These are phyloP conservation scores for Andrographis paniculata DNA, from an alignment of 305 asterid species.

Conservation along the genomic window DNA sequence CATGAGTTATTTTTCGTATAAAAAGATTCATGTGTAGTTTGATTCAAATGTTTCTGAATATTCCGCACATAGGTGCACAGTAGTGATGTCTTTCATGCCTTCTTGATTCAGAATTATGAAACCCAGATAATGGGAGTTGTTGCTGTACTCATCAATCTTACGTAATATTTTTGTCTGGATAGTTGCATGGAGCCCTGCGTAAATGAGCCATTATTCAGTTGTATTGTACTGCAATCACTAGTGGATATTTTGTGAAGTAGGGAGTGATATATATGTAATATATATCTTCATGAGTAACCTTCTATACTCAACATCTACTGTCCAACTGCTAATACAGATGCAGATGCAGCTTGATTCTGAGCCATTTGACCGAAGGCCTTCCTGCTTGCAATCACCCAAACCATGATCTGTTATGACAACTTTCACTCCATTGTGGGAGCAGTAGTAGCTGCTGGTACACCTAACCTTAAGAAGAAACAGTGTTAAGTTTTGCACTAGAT, in stretches of 20 bases:
- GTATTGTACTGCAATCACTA: not conserved
- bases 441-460: constrained; percentile 51
- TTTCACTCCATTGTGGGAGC: constrained; percentile 63
- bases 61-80: constrained; percentile 86
- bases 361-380: constrained; percentile 66
- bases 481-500: not conserved
- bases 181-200: constrained; percentile 76
- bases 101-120: constrained; percentile 75
- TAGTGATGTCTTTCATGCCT: constrained; percentile 65
- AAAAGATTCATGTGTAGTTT: not conserved
- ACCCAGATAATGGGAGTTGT: constrained; percentile 61
- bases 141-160: constrained; percentile 65
- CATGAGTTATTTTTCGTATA: not conserved
- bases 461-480: constrained; percentile 43
- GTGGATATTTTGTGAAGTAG: not conserved
- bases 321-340: constrained; percentile 50
- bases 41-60: not conserved
- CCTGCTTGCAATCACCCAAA: constrained; percentile 61
- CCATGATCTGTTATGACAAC: constrained; percentile 72
- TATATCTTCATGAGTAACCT: no score
- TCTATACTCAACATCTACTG: constrained; percentile 61
- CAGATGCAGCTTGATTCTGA: constrained; percentile 50
- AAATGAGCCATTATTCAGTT: not conserved
- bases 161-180: constrained; percentile 55
- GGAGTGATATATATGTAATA: no score